A percentile compares a stretch with the other conserved stretches of the same genome.
These are phyloP conservation scores for Tetradesmus lagerheimii DNA, from an alignment of 139 green algal genomes.

Conservation along the genomic window DNA sequence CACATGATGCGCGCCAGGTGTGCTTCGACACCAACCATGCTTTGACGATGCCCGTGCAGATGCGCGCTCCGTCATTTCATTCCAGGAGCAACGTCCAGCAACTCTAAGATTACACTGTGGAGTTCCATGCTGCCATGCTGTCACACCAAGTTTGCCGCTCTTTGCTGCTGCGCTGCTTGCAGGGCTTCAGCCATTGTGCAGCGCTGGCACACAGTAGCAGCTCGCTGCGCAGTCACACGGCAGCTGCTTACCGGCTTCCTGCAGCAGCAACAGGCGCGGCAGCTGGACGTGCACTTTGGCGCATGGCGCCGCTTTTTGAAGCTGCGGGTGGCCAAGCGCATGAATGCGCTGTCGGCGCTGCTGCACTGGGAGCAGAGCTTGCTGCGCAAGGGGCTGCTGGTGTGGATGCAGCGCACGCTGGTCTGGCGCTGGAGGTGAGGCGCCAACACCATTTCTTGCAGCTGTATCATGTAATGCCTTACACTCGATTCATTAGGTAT, in stretches of 20 bases:
- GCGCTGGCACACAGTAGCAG: neutral
- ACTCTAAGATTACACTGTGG: too few species aligned
- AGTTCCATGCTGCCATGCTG: too few species aligned
- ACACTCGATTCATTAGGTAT: too few species aligned
- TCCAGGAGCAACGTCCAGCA: too few species aligned
- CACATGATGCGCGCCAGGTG: conserved; percentile 18
- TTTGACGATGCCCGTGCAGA: too few species aligned
- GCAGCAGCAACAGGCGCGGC: neutral
- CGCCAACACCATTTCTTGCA: neutral
- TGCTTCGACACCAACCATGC: too few species aligned
- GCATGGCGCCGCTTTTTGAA: conserved; percentile 2
- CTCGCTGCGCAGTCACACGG: neutral
- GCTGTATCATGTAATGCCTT: neutral
- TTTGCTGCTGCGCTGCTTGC: neutral
- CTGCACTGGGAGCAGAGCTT: conserved; percentile 48
- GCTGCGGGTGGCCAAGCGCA: conserved; percentile 40
- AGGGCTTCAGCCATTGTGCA: neutral
- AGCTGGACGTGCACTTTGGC: neutral
- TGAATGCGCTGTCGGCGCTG: conserved; percentile 49
- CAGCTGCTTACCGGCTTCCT: conserved; percentile 12
- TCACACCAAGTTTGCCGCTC: too few species aligned
- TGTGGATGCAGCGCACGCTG: conserved; percentile 5
- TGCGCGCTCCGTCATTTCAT: too few species aligned
- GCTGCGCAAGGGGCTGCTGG: neutral
- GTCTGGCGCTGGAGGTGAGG: conserved; percentile 35